These are phyloP conservation scores for Citropsis articulata DNA, from an alignment of 345 rosid species.

Conservation along the genomic window DNA sequence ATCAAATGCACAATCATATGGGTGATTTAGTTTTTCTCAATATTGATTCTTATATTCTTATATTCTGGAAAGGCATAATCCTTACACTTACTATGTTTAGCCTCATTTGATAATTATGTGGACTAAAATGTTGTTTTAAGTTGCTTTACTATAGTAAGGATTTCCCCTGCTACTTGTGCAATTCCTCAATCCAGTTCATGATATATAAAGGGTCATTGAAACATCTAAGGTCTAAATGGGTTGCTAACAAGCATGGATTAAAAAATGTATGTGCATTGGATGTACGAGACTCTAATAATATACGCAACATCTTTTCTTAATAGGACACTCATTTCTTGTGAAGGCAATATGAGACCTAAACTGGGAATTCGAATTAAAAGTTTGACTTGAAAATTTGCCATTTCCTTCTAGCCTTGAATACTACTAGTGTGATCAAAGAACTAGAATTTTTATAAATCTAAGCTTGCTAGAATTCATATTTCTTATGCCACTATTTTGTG, in stretches of 20 bases:
- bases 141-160: conserved; percentile 9
- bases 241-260: conserved; percentile 31
- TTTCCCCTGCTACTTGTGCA: conserved; percentile 45
- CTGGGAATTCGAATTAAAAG: background rate
- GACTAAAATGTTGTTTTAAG: background rate
- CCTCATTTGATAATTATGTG: background rate
- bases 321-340: background rate
- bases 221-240: conserved; percentile 43
- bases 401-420: background rate
- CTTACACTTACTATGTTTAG: conserved; percentile 67
- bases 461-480: background rate
- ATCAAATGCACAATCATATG: background rate
- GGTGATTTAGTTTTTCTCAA: background rate
- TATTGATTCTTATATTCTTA: background rate
- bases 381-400: background rate
- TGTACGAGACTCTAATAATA: conserved; percentile 27
- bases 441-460: background rate
- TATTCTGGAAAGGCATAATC: conserved; percentile 71
- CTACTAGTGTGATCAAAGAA: background rate
- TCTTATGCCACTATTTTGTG: background rate
- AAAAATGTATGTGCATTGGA: conserved; percentile 51
- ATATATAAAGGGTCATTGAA: conserved; percentile 55
- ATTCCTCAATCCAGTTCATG: conserved; percentile 72
- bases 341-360: background rate
- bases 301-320: background rate